Conservation (phyloP, 768 basidiomycete genomes). For the Pleurotus tuber-regium region DNA sequence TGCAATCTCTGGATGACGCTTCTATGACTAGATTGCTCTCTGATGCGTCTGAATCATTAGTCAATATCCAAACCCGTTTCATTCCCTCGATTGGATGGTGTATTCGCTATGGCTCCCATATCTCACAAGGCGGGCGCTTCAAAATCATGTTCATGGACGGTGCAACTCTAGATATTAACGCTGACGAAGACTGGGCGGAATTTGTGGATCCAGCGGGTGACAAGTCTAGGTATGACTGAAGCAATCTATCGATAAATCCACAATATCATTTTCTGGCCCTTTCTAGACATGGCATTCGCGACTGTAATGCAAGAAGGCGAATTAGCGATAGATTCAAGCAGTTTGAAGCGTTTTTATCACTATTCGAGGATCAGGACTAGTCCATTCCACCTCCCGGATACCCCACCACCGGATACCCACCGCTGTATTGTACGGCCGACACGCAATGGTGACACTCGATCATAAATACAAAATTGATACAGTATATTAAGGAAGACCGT, state of each 20-base stretch:
- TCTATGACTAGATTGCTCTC: slow-evolving; percentile 2
- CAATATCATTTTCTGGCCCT: not conserved
- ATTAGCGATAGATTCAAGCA: slow-evolving; percentile 40
- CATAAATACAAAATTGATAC: too few species aligned
- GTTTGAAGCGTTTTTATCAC: slow-evolving; percentile 38
- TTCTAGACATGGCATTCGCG: slow-evolving; percentile 31
- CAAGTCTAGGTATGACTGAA: slow-evolving; percentile 24
- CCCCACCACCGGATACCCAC: too few species aligned
- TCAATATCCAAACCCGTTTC: slow-evolving; percentile 32
- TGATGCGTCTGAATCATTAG: not conserved
- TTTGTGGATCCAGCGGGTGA: slow-evolving; percentile 26
- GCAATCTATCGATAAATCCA: not conserved
- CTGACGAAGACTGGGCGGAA: slow-evolving; percentile 41
- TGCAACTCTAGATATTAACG: slow-evolving; percentile 35
- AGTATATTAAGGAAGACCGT: too few species aligned
- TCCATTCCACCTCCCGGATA: too few species aligned
- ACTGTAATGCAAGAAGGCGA: slow-evolving; percentile 26
- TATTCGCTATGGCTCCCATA: slow-evolving; percentile 33
- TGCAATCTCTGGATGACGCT: not conserved
- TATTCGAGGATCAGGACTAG: slow-evolving; percentile 31
- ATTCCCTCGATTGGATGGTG: slow-evolving; percentile 42
- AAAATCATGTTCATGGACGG: slow-evolving; percentile 45
- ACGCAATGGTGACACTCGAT: too few species aligned
- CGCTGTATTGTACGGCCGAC: too few species aligned
- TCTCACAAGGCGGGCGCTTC: slow-evolving; percentile 40